phyloP scores from a whole-genome alignment of 305 asterid genomes.

The Solanum hybrid region DNA sequence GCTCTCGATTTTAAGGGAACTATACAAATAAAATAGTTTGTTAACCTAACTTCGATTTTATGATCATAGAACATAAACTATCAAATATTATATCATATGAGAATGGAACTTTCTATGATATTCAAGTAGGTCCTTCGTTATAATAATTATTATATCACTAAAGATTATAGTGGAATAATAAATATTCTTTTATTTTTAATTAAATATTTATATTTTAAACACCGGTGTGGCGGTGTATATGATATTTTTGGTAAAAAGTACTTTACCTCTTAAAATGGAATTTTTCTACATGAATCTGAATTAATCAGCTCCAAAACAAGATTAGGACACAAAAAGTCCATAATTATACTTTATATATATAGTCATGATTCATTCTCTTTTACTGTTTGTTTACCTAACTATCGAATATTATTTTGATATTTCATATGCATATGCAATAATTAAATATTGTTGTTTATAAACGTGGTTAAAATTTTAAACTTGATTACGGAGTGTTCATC shows the following conservation, averaged over 20 bases:
- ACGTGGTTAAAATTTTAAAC: neutral
- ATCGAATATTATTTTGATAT: neutral
- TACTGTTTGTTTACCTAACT: neutral
- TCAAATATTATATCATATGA: neutral
- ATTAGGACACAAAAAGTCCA: neutral
- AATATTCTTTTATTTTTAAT: neutral
- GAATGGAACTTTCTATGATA: neutral
- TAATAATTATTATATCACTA: neutral
- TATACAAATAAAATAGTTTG: neutral
- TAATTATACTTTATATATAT: neutral
- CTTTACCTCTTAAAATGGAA: neutral
- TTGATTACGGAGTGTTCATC: neutral
- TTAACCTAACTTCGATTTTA: neutral
- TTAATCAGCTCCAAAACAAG: neutral
- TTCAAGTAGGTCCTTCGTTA: neutral
- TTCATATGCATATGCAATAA: neutral
- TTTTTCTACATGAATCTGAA: neutral
- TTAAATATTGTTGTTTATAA: neutral
- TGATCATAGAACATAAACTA: neutral
- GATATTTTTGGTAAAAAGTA: neutral
- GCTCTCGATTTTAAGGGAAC: neutral
- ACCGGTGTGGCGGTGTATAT: neutral
- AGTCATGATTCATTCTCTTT: neutral
- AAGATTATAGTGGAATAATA: neutral
- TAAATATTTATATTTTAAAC: neutral